Percentiles rank a stretch among this genome's conserved stretches.
Conservation (phyloP, 192 early-diverging fungal species). For the Geosiphon pyriformis region DNA sequence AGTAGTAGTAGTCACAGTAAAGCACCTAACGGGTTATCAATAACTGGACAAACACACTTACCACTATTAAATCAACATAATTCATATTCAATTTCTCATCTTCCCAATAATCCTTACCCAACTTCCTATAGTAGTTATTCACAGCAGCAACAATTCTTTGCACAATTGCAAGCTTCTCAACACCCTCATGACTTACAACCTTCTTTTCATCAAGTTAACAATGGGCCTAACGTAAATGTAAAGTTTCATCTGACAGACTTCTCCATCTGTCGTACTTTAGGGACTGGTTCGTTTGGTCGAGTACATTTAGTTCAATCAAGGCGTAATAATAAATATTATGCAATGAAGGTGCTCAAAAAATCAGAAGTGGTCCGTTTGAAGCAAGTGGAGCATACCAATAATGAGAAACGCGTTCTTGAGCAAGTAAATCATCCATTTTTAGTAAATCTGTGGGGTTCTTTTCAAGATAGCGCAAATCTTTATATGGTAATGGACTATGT, state of each 20-base stretch:
- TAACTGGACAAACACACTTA: neutral
- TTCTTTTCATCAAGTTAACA: neutral
- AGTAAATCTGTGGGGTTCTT: slow-evolving; percentile 82
- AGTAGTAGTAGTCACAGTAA: neutral
- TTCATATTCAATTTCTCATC: neutral
- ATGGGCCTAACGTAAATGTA: neutral
- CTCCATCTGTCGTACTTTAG: slow-evolving; percentile 76
- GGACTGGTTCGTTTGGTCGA: slow-evolving; percentile 93
- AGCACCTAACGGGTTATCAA: neutral
- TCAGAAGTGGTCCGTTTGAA: slow-evolving; percentile 83
- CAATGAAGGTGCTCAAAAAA: slow-evolving; percentile 95
- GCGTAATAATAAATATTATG: slow-evolving; percentile 73
- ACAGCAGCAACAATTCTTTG: slow-evolving; percentile 9
- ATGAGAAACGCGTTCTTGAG: slow-evolving; percentile 87
- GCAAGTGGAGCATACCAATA: slow-evolving; percentile 95
- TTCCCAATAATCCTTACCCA: neutral
- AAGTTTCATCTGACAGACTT: slow-evolving; percentile 64
- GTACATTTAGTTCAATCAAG: slow-evolving; percentile 83
- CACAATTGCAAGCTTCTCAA: slow-evolving; percentile 1
- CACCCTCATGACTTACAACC: slow-evolving; percentile 10
- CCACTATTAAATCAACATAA: neutral
- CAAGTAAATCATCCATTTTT: slow-evolving; percentile 81
- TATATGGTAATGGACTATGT: slow-evolving; percentile 94
- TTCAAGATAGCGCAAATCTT: slow-evolving; percentile 81
- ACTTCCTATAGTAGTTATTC: neutral